Percentiles rank a stretch among this genome's conserved stretches.
Evolutionary conservation across 306 rosid species (phyloP).

Genomic region (Fagus sylvatica): DNA sequence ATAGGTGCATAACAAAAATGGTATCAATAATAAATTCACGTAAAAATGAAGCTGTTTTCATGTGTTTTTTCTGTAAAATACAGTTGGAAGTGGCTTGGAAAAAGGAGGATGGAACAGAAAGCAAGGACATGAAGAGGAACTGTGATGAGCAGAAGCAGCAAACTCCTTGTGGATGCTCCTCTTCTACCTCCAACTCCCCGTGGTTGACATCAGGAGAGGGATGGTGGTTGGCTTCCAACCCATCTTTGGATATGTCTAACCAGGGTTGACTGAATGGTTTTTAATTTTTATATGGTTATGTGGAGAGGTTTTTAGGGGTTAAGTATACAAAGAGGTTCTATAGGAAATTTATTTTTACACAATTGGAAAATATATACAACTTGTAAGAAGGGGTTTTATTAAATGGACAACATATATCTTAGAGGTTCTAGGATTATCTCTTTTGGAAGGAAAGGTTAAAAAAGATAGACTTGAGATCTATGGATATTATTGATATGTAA

Average conservation of each 20-base stretch:
- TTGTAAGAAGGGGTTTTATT: not conserved
- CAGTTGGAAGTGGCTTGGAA: slow-evolving; percentile 27
- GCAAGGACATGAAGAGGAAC: not conserved
- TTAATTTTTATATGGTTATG: not conserved
- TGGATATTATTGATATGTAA: no score
- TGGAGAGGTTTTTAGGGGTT: not conserved
- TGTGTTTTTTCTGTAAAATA: not conserved
- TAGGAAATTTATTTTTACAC: not conserved
- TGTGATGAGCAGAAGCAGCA: not conserved
- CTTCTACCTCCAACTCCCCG: slow-evolving; percentile 20
- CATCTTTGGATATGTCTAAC: slow-evolving; percentile 14
- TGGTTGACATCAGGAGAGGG: slow-evolving; percentile 15
- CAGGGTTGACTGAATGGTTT: slow-evolving; percentile 2
- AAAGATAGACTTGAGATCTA: not conserved
- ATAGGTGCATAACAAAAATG: no score
- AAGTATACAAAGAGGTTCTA: not conserved
- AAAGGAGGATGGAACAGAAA: slow-evolving; percentile 6
- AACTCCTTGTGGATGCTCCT: not conserved
- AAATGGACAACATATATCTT: not conserved
- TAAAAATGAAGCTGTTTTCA: not conserved
- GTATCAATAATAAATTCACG: no score
- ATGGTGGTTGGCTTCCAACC: slow-evolving; percentile 20
- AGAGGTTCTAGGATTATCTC: not conserved
- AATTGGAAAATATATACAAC: not conserved
- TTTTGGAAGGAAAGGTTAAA: not conserved